Conservation (phyloP, 2,329 filamentous ascomycete genomes). For the Raffaelea deltoideospora region DNA sequence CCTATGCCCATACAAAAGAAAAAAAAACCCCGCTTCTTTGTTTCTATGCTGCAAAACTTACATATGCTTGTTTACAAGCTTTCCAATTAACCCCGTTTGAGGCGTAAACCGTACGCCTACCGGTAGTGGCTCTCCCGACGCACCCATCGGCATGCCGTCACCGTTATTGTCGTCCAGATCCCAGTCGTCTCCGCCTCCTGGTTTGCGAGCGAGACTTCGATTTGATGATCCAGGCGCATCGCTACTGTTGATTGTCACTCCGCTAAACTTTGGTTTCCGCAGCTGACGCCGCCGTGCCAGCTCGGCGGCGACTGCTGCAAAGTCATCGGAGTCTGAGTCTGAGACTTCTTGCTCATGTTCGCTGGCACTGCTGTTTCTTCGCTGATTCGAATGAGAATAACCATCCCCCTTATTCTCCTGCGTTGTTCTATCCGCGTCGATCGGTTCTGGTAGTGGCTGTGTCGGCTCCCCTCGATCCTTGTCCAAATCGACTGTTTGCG, state of each 20-base stretch:
- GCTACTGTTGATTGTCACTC: slow-evolving; percentile 26
- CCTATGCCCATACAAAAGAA: neutral
- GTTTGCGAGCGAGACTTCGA: no score
- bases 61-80: slow-evolving; percentile 62
- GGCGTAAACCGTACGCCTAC: slow-evolving; percentile 43
- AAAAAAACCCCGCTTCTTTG: no score
- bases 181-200: neutral
- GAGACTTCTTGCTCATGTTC: no score
- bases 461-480: no score
- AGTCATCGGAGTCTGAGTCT: no score
- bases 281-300: slow-evolving; percentile 37
- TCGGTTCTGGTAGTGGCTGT: no score
- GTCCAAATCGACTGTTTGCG: neutral
- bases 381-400: no score
- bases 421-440: no score
- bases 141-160: slow-evolving; percentile 2
- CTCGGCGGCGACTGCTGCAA: no score
- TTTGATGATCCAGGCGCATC: neutral
- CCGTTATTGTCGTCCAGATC: neutral
- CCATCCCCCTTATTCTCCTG: no score
- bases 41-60: slow-evolving; percentile 32
- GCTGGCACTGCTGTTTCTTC: no score
- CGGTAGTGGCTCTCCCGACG: no score
- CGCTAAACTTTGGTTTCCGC: slow-evolving; percentile 32
- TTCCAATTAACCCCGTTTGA: slow-evolving; percentile 53